Evolutionary conservation across 768 basidiomycete genomes (phyloP).

Genomic region (Kwoniella shandongensis): DNA sequence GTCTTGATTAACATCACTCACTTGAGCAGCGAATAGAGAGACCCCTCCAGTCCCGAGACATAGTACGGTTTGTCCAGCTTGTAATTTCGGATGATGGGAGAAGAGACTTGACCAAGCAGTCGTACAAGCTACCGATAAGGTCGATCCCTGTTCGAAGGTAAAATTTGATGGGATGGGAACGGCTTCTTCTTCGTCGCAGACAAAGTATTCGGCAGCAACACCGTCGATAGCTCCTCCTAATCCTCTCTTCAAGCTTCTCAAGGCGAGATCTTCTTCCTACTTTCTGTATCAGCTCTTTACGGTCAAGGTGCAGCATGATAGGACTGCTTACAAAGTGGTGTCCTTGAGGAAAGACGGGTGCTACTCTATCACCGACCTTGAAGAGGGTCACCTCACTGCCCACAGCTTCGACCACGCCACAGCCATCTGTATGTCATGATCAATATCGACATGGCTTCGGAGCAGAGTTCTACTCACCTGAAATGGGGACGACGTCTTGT

Average conservation of each 20-base stretch:
- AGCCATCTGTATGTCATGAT: conserved; percentile 25
- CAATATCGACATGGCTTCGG: background rate
- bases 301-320: too few relatives aligned
- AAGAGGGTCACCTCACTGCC: conserved; percentile 38
- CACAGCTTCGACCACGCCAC: conserved; percentile 40
- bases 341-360: conserved; percentile 39
- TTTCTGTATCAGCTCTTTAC: conserved; percentile 1
- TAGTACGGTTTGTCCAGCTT: conserved; percentile 62
- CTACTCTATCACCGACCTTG: conserved; percentile 44
- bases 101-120: conserved; percentile 66
- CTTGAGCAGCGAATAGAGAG: conserved; percentile 58
- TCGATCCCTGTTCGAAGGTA: conserved; percentile 66
- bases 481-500: conserved; percentile 37
- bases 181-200: conserved; percentile 52
- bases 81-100: conserved; percentile 53
- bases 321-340: conserved; percentile 35
- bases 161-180: conserved; percentile 64
- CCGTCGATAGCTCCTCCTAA: conserved; percentile 47
- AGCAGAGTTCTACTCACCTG: conserved; percentile 12
- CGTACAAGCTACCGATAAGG: conserved; percentile 64
- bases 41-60: conserved; percentile 48
- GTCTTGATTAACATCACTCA: conserved; percentile 3
- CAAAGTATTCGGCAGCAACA: conserved; percentile 45
- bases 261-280: conserved; percentile 43
- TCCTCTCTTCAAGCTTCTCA: conserved; percentile 32